A percentile compares a stretch with the other conserved stretches of the same genome.
Conservation (phyloP, 2,329 filamentous ascomycete genomes). For the Nigrospora sphaerica region DNA sequence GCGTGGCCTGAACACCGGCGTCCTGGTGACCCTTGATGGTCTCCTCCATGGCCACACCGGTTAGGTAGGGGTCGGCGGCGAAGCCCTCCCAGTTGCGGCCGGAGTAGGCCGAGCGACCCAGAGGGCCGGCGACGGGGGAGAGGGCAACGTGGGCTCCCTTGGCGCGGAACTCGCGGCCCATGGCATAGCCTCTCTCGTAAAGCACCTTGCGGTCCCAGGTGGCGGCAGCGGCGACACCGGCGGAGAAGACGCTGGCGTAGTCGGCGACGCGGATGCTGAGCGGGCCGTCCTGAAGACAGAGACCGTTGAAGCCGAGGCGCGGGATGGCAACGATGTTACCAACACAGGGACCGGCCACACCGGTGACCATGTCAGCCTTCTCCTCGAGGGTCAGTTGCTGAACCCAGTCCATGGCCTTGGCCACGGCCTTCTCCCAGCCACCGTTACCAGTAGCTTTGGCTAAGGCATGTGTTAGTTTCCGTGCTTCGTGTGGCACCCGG, state of each 20-base stretch:
- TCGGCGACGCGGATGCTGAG: slow-evolving; percentile 59
- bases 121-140: slow-evolving; percentile 30
- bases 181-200: slow-evolving; percentile 29
- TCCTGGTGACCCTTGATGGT: slow-evolving; percentile 26
- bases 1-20: slow-evolving; percentile 28
- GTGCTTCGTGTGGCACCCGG: neutral
- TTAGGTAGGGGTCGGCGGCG: slow-evolving; percentile 61
- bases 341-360: slow-evolving; percentile 5
- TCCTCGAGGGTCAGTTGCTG: slow-evolving; percentile 9
- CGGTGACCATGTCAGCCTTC: slow-evolving; percentile 11
- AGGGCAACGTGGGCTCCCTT: slow-evolving; percentile 70
- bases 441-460: slow-evolving; percentile 26
- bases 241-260: slow-evolving; percentile 62
- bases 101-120: slow-evolving; percentile 32
- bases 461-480: slow-evolving; percentile 5
- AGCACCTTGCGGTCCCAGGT: slow-evolving; percentile 63
- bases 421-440: slow-evolving; percentile 27
- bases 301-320: slow-evolving; percentile 45
- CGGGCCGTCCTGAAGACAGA: slow-evolving; percentile 65
- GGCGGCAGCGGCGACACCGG: slow-evolving; percentile 62
- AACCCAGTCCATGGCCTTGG: slow-evolving; percentile 24
- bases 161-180: slow-evolving; percentile 54
- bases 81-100: slow-evolving; percentile 62
- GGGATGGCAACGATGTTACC: slow-evolving; percentile 38
- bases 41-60: slow-evolving; percentile 42